Evolutionary conservation across 331 rosid genomes (phyloP).

Genomic region (Acacia concinna): DNA sequence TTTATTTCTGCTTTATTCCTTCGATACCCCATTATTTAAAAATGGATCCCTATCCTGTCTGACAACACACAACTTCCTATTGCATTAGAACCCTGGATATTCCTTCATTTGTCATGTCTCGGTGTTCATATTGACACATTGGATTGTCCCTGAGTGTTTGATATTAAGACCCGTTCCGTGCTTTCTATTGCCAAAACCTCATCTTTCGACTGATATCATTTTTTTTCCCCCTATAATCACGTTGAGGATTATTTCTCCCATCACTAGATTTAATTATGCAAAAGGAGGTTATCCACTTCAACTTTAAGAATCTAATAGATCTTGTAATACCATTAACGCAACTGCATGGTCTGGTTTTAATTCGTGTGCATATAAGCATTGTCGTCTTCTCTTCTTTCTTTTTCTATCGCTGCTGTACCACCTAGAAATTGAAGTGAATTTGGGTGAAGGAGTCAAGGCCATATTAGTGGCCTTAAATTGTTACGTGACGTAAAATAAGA

Average conservation of each 20-base stretch:
- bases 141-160: neutral
- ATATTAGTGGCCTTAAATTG: neutral
- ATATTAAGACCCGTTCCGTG: neutral
- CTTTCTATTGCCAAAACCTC: neutral
- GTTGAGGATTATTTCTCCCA: neutral
- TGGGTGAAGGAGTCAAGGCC: neutral
- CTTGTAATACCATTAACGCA: neutral
- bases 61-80: neutral
- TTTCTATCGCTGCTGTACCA: neutral
- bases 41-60: neutral
- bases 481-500: neutral
- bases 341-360: neutral
- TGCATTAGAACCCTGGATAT: neutral
- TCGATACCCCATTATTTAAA: no score
- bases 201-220: neutral
- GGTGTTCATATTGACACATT: neutral
- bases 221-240: neutral
- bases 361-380: neutral
- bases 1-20: neutral
- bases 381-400: neutral
- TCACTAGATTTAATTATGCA: neutral
- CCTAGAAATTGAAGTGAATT: neutral
- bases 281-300: neutral
- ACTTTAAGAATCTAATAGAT: neutral
- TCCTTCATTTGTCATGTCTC: neutral